phyloP scores from a whole-genome alignment of 192 early-diverging fungal species.

The Spinellus fusiger region DNA sequence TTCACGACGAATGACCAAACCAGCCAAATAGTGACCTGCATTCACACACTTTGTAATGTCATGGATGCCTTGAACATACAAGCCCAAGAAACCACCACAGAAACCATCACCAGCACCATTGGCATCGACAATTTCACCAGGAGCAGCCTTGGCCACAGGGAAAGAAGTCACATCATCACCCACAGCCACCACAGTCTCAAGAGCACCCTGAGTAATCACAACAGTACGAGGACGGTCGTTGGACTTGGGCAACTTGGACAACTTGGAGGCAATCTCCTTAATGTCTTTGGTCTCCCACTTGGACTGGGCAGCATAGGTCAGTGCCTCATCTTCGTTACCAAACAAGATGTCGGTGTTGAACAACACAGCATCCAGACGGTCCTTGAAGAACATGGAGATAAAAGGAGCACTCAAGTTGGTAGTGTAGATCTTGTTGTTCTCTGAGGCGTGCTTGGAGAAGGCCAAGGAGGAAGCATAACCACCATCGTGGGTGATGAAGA shows the following conservation, averaged over 20 bases:
- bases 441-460: conserved; percentile 84
- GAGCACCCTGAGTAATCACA: conserved; percentile 87
- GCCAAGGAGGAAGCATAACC: conserved; percentile 77
- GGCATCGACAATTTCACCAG: conserved; percentile 83
- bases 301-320: conserved; percentile 72
- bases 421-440: conserved; percentile 78
- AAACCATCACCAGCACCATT: conserved; percentile 99
- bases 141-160: conserved; percentile 52
- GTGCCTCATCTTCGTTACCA: conserved; percentile 96
- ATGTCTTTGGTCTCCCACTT: conserved; percentile 68
- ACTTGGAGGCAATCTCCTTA: conserved; percentile 73
- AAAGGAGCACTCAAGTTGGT: conserved; percentile 97
- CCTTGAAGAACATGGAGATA: conserved; percentile 90
- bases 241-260: conserved; percentile 78
- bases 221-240: conserved; percentile 76
- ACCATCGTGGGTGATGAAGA: conserved; percentile 82
- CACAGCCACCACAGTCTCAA: conserved; percentile 65
- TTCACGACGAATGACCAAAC: conserved; percentile 74
- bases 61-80: conserved; percentile 67
- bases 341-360: conserved; percentile 91
- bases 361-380: conserved; percentile 65
- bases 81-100: conserved; percentile 86
- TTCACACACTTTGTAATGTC: conserved; percentile 59
- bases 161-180: conserved; percentile 57
- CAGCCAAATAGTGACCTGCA: conserved; percentile 90